Base-by-base conservation (phyloP, 345 rosid genomes). In the Moricandia arvensis region DNA sequence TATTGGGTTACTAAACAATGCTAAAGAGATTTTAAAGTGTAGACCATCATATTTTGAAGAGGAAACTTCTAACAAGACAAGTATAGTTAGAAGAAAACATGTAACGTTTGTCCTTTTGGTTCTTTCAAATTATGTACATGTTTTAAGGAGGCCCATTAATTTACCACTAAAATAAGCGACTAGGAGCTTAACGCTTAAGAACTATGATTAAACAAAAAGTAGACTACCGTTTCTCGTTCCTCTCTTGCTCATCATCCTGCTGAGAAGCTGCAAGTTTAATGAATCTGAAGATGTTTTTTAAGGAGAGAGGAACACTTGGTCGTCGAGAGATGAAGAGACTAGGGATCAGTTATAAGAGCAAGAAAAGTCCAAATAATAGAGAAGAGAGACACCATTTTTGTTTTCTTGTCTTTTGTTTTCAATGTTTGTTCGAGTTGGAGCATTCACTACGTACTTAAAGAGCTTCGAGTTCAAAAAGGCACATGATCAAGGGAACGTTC, bases 401-500 rank as follows among this genome's bases (percentile, higher is more conserved):
- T 3, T 8, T 47, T 33, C 2, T 35, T 45, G 51, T 5, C 53
- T 45, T 45, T 45, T 45, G 53, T 13, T 43, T 3, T 18, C 16
- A n/a, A n/a, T n/a, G n/a, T n/a, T n/a, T n/a, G n/a, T n/a, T n/a
- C n/a, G n/a, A n/a, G n/a, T n/a, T n/a, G n/a, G 27, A 74, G 60
- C 6, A 58, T 8, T 55, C 43, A 47, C 29, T 45, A 7, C n/a
- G 21, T 45, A 74, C 13, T 66, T 74, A 33, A 8, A 45, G 59
- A 65, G 59, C 29, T 66, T 21, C 11, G 55, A 17, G 55, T 68
- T 34, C 54, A 62, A 75, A 26, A 62, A 60, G 66, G 79, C 66
- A 75, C 57, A 49, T 75, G 69, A 60, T 68, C 53, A 17, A 9
- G 15, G 79, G 74, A 75, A 62, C 49, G 64, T 53, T 26, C 55